phyloP scores from a whole-genome alignment of 306 rosid genomes.

The Gastrolobium villosum region DNA sequence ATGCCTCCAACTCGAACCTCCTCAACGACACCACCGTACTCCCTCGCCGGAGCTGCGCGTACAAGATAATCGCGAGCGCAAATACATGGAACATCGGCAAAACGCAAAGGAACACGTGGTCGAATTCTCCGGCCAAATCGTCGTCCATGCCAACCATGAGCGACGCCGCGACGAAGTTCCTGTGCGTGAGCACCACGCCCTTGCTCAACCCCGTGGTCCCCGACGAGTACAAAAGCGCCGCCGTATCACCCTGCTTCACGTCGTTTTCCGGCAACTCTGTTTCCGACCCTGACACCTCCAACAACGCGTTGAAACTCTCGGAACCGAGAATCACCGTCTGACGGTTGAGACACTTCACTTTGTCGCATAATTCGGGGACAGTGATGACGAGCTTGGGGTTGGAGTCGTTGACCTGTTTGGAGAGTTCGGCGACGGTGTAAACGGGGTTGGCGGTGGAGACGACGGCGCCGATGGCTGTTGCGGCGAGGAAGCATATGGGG shows the following conservation, averaged over 20 bases:
- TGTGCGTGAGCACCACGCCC: slow-evolving; percentile 74
- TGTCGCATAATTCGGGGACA: slow-evolving; percentile 67
- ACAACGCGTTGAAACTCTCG: slow-evolving; percentile 54
- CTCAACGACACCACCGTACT: slow-evolving; percentile 63
- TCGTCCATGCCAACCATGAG: slow-evolving; percentile 69
- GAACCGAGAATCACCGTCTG: slow-evolving; percentile 48
- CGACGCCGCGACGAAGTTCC: slow-evolving; percentile 70
- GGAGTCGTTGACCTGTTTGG: slow-evolving; percentile 72
- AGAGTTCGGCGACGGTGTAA: slow-evolving; percentile 68
- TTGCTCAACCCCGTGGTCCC: slow-evolving; percentile 86
- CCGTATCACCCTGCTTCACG: slow-evolving; percentile 70
- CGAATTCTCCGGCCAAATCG: slow-evolving; percentile 41
- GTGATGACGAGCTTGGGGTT: slow-evolving; percentile 78
- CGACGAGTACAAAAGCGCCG: slow-evolving; percentile 77
- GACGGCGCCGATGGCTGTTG: slow-evolving; percentile 69
- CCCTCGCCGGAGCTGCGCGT: slow-evolving; percentile 68
- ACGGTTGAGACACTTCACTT: slow-evolving; percentile 60
- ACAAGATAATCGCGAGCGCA: slow-evolving; percentile 61
- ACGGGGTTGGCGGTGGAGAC: slow-evolving; percentile 74
- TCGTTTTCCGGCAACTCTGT: slow-evolving; percentile 58
- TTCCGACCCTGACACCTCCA: slow-evolving; percentile 37
- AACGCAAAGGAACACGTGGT: slow-evolving; percentile 64
- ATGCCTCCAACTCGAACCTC: slow-evolving; percentile 64
- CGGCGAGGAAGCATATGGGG: slow-evolving; percentile 68
- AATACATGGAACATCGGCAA: slow-evolving; percentile 84